Evolutionary conservation across 495 filamentous ascomycete species (phyloP).

Genomic region (Letharia columbiana): DNA sequence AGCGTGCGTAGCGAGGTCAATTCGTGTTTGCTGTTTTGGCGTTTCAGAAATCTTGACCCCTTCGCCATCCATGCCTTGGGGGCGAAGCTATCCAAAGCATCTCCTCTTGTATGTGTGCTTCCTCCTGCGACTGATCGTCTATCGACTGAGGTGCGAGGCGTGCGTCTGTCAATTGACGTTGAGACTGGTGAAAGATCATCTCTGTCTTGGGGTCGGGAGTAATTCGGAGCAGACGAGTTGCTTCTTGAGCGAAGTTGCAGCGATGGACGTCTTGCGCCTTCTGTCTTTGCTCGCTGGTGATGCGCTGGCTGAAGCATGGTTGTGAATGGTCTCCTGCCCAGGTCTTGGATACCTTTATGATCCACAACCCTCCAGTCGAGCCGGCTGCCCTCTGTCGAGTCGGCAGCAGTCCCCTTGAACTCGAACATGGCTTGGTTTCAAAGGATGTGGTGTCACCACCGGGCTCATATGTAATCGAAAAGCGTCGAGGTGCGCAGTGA

Average conservation of each 20-base stretch:
- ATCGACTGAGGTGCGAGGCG: conserved; percentile 5
- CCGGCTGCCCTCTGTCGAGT: neutral
- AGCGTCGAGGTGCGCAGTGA: neutral
- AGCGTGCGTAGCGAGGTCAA: conserved; percentile 36
- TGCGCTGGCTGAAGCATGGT: conserved; percentile 9
- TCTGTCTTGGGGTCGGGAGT: conserved; percentile 4
- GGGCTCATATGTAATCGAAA: neutral
- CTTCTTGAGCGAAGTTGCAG: conserved; percentile 19
- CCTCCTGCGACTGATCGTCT: conserved; percentile 16
- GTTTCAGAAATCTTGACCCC: conserved; percentile 44
- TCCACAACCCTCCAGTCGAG: conserved; percentile 13
- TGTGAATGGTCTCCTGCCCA: conserved; percentile 16
- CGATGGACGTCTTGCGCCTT: conserved; percentile 18
- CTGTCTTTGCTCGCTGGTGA: conserved; percentile 21
- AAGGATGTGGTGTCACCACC: neutral
- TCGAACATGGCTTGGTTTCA: conserved; percentile 11
- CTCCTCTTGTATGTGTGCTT: conserved; percentile 14
- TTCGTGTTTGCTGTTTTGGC: conserved; percentile 45
- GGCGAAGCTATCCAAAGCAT: conserved; percentile 31
- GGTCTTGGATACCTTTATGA: conserved; percentile 8
- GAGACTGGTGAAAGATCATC: conserved; percentile 3
- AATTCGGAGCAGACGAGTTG: conserved; percentile 17
- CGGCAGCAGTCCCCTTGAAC: conserved; percentile 11
- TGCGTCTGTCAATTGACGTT: neutral
- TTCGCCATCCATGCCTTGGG: conserved; percentile 39